These are phyloP conservation scores for Tylopilus subfusipes DNA, from an alignment of 768 basidiomycete genomes.

Conservation along the genomic window DNA sequence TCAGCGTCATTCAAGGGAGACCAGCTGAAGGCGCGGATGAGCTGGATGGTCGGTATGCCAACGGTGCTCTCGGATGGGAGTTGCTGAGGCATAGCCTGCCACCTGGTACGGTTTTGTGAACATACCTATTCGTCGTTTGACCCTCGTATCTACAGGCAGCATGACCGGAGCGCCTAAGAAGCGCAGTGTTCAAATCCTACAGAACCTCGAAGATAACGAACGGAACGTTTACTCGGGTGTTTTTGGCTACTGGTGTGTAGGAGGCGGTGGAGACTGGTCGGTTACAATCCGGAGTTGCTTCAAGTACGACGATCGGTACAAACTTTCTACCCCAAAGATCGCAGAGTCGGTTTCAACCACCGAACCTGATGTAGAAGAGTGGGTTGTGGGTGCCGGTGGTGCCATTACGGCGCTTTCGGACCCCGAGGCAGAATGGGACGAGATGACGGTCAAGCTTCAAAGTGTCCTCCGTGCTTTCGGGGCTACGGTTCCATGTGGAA, in stretches of 20 bases:
- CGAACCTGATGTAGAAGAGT: slow-evolving; percentile 43
- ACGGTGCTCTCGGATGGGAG: slow-evolving; percentile 66
- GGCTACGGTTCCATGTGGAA: slow-evolving; percentile 25
- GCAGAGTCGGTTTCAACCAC: slow-evolving; percentile 11
- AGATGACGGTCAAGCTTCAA: slow-evolving; percentile 84
- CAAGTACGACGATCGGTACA: slow-evolving; percentile 50
- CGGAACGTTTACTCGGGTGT: slow-evolving; percentile 89
- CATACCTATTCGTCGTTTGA: not conserved
- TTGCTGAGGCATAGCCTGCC: slow-evolving; percentile 77
- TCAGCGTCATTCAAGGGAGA: slow-evolving; percentile 85
- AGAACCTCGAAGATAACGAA: slow-evolving; percentile 66
- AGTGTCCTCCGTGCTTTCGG: slow-evolving; percentile 70
- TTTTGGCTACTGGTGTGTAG: slow-evolving; percentile 88
- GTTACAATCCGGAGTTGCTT: slow-evolving; percentile 93
- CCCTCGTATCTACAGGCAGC: slow-evolving; percentile 52
- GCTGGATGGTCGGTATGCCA: slow-evolving; percentile 34
- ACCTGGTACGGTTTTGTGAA: slow-evolving; percentile 54
- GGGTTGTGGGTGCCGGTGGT: slow-evolving; percentile 89
- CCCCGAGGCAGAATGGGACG: slow-evolving; percentile 86
- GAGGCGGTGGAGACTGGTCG: slow-evolving; percentile 88
- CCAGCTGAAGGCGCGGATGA: slow-evolving; percentile 36
- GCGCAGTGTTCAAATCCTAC: slow-evolving; percentile 86
- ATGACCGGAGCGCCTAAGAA: slow-evolving; percentile 99
- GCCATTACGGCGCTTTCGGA: slow-evolving; percentile 94
- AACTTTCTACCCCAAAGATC: slow-evolving; percentile 7